Evolutionary conservation across 2,329 filamentous ascomycete species (phyloP), one percentile per base, ranked within the genome.

Genomic region (Diaporthe sp.): DNA sequence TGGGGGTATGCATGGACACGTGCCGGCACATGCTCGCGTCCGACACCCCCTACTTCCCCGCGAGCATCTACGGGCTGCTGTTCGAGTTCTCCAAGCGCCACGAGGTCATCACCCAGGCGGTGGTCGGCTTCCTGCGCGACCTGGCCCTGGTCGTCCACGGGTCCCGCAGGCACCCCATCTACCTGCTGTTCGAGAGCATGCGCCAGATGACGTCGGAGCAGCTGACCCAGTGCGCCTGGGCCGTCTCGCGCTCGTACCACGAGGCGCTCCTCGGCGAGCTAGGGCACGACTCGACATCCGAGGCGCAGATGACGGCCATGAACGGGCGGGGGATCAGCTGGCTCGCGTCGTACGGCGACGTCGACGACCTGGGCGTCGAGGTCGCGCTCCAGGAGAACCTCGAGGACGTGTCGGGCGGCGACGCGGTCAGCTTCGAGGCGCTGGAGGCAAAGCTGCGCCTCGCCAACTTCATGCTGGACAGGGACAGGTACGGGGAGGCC

Each of bases 61-160:
- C 44, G 9, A 55, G 37, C n/a, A 71, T 71, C 30, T 71, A 71
- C 55, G 55, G 42, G 27, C 17, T 47, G 55, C 25, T 71, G 42
- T 71, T 71, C 55, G 69, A 71, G 55, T 71, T 71, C 69, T 71
- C 69, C 55, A 71, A 71, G 55, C 30, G 55, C 30, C 42, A 71
- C 55, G 55, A 22, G 15, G 32, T 27, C 13, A 30, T 61, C 30
- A 51, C 30, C 39, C 9, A 35, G 15, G 42, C 55, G 4, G 51
- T 71, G n/a, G 25, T 71, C 4, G n/a, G 5, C 13, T 71, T 71
- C 69, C 69, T 71, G 69, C 55, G 69, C 15, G 55, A 71, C n/a
- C 55, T 71, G 9, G 56, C 35, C 30, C 22, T 61, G n/a, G 69
- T 71, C 42, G 13, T 51, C 3, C 12, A 71, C 55, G 17, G 51